phyloP scores from a whole-genome alignment of 2,329 filamentous ascomycete genomes.

The Cytospora mali region DNA sequence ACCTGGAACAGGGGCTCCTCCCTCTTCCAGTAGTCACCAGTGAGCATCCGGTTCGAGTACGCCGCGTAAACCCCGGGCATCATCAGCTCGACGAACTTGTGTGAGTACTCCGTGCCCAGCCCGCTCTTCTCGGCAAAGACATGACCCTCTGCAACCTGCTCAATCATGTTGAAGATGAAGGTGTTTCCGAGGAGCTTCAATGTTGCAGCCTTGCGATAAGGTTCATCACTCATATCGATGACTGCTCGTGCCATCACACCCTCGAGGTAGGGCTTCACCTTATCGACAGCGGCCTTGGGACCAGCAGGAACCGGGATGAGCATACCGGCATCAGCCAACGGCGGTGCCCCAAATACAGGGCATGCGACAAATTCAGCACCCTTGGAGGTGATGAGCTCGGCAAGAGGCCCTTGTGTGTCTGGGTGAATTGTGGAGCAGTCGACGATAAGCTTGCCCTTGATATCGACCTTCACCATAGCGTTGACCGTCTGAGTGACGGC shows the following conservation, averaged over 20 bases:
- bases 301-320: slow-evolving; percentile 77
- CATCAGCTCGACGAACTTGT: slow-evolving; percentile 71
- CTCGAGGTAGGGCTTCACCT: slow-evolving; percentile 69
- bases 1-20: slow-evolving; percentile 82
- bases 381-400: slow-evolving; percentile 56
- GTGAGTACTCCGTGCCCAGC: slow-evolving; percentile 69
- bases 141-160: slow-evolving; percentile 77
- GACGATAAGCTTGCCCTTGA: slow-evolving; percentile 76
- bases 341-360: slow-evolving; percentile 71
- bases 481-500: slow-evolving; percentile 67
- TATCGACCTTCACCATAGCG: slow-evolving; percentile 55
- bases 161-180: slow-evolving; percentile 81
- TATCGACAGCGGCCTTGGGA: slow-evolving; percentile 59
- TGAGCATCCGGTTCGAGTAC: slow-evolving; percentile 74
- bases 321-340: slow-evolving; percentile 69
- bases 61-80: slow-evolving; percentile 75
- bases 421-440: slow-evolving; percentile 90
- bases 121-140: slow-evolving; percentile 80
- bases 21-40: slow-evolving; percentile 75
- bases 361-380: slow-evolving; percentile 75
- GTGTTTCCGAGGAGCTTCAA: slow-evolving; percentile 87
- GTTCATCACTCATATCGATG: slow-evolving; percentile 71
- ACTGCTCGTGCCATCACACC: slow-evolving; percentile 71
- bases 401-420: slow-evolving; percentile 71
- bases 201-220: slow-evolving; percentile 68